Conservation (phyloP, 495 filamentous ascomycete genomes). For the Aspergillus diversus region DNA sequence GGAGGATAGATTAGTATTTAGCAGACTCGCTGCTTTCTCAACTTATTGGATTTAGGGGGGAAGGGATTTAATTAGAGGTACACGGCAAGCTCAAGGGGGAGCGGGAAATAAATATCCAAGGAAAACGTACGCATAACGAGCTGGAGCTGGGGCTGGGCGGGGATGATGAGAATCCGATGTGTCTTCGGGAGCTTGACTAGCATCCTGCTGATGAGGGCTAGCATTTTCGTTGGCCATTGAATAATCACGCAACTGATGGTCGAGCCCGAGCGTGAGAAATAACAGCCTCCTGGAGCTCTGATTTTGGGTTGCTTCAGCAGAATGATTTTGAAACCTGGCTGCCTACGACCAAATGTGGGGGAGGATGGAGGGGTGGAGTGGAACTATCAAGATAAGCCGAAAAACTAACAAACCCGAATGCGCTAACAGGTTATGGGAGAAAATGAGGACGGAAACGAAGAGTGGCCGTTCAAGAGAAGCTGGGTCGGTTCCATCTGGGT, state of each 20-base stretch:
- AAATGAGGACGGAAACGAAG: constrained; percentile 1
- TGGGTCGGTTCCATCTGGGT: background rate
- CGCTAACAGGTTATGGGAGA: background rate
- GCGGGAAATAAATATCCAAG: constrained; percentile 13
- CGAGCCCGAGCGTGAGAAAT: constrained; percentile 4
- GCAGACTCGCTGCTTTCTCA: background rate
- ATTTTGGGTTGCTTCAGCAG: constrained; percentile 7
- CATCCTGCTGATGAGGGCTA: constrained; percentile 24
- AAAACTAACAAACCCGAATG: background rate
- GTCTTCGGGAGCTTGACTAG: constrained; percentile 16
- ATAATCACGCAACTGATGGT: constrained; percentile 13
- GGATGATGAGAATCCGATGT: constrained; percentile 22
- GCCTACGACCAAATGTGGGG: constrained; percentile 24
- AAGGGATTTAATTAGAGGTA: background rate
- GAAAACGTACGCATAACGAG: constrained; percentile 45
- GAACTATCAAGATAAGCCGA: constrained; percentile 17
- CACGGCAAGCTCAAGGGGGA: background rate
- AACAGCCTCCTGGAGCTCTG: background rate
- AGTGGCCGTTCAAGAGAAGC: background rate
- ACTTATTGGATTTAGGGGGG: background rate
- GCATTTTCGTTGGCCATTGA: constrained; percentile 32
- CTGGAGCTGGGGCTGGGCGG: constrained; percentile 20
- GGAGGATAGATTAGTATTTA: background rate
- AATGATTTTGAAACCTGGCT: constrained; percentile 13
- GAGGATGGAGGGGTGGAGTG: constrained; percentile 11